A percentile compares a stretch with the other conserved stretches of the same genome.
phyloP scores from a whole-genome alignment of 2,329 filamentous ascomycete genomes.

The Pseudogymnoascus sp. region DNA sequence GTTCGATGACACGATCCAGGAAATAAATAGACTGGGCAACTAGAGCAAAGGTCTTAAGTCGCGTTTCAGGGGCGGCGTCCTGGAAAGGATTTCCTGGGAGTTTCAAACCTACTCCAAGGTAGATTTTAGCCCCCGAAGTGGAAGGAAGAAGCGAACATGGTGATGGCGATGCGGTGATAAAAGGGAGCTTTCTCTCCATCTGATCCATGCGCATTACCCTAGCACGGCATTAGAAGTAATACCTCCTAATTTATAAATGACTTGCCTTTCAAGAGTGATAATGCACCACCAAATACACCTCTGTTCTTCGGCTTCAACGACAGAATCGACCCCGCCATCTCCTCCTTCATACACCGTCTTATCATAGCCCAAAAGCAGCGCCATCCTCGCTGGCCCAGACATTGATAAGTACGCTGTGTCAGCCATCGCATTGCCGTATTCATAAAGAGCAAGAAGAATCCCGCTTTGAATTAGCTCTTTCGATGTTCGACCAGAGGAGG shows the following conservation, averaged over 20 bases:
- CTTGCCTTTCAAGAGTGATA: not conserved
- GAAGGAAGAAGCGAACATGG: not conserved
- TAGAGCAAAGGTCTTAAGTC: not conserved
- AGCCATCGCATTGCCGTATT: constrained; percentile 11
- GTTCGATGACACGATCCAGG: not conserved
- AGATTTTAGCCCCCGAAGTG: not conserved
- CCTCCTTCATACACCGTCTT: constrained; percentile 6
- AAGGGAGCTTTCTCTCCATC: not conserved
- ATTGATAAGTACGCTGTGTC: constrained; percentile 9
- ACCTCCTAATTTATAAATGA: not conserved
- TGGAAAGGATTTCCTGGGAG: not conserved
- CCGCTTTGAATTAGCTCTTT: constrained; percentile 12
- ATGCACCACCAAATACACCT: not conserved
- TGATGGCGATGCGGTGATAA: not conserved
- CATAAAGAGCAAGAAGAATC: constrained; percentile 14
- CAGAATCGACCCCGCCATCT: not conserved
- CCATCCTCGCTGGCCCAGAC: constrained; percentile 13
- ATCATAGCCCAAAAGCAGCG: constrained; percentile 11
- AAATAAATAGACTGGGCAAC: not conserved
- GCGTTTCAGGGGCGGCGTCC: not conserved
- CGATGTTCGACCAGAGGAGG: constrained; percentile 11
- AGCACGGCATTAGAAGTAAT: not conserved
- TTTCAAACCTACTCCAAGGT: not conserved
- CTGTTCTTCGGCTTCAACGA: not conserved
- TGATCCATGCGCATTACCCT: not conserved